These are phyloP conservation scores for Cutaneotrichosporon arboriforme DNA, from an alignment of 1,284 basidiomycete species.

Conservation along the genomic window DNA sequence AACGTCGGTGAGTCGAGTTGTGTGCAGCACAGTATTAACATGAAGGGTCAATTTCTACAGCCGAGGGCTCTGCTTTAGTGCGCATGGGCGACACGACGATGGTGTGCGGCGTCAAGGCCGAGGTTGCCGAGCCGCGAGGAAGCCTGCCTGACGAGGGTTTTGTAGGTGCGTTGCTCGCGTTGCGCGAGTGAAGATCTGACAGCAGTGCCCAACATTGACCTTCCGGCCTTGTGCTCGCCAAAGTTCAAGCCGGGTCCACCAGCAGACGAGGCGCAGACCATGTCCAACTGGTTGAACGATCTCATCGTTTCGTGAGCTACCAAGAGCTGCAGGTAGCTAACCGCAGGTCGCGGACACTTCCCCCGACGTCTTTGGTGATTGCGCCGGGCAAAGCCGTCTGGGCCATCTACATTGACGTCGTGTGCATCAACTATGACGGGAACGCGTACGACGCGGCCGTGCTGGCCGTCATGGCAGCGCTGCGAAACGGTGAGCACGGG, in stretches of 20 bases:
- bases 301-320: slow-evolving; percentile 60
- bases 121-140: slow-evolving; percentile 80
- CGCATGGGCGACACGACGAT: slow-evolving; percentile 84
- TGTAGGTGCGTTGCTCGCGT: slow-evolving; percentile 55
- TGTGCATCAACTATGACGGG: slow-evolving; percentile 94
- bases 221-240: slow-evolving; percentile 85
- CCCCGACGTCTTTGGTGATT: slow-evolving; percentile 69
- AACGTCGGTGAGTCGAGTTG: slow-evolving; percentile 60
- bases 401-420: slow-evolving; percentile 88
- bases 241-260: slow-evolving; percentile 93
- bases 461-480: slow-evolving; percentile 77
- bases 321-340: neutral
- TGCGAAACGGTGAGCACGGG: slow-evolving; percentile 66
- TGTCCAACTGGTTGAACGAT: slow-evolving; percentile 75
- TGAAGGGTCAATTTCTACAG: slow-evolving; percentile 78
- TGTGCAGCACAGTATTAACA: neutral
- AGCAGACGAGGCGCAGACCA: slow-evolving; percentile 79
- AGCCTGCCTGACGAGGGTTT: slow-evolving; percentile 70
- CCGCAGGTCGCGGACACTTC: slow-evolving; percentile 61
- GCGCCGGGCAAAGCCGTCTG: slow-evolving; percentile 73
- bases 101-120: slow-evolving; percentile 90
- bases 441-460: slow-evolving; percentile 88
- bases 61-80: slow-evolving; percentile 82
- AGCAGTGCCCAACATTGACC: slow-evolving; percentile 76
- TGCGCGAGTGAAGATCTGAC: slow-evolving; percentile 2